Percentiles rank a stretch among this genome's conserved stretches.
phyloP scores from a whole-genome alignment of 1,284 basidiomycete species.

The Austropuccinia psidii region DNA sequence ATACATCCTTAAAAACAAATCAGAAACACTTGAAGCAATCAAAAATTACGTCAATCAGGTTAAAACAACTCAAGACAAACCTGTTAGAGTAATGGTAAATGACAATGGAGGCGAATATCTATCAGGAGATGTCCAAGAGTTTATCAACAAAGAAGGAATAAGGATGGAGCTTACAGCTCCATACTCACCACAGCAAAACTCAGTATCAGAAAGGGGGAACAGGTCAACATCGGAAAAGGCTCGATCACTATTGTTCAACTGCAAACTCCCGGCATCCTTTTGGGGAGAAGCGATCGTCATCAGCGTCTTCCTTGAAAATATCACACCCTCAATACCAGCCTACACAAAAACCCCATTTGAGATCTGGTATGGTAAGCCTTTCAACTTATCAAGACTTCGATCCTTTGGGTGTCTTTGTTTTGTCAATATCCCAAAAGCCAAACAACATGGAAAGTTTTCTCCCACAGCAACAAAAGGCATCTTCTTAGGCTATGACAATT shows the following conservation, averaged over 20 bases:
- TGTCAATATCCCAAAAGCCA: background rate
- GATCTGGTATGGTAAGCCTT: background rate
- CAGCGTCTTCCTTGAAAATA: background rate
- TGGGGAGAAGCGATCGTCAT: slow-evolving; percentile 5
- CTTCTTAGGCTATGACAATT: slow-evolving; percentile 2
- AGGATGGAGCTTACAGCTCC: slow-evolving; percentile 1
- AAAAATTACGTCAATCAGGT: no score
- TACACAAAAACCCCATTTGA: background rate
- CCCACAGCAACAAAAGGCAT: background rate
- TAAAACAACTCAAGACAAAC: no score
- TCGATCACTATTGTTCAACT: background rate
- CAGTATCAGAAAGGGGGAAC: background rate
- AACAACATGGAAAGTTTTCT: background rate
- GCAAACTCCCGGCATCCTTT: background rate
- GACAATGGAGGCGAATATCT: no score
- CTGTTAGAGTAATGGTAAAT: no score
- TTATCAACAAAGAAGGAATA: background rate
- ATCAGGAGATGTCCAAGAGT: slow-evolving; percentile 3
- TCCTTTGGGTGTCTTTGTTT: slow-evolving; percentile 8
- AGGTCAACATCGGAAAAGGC: slow-evolving; percentile 10
- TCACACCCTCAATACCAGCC: background rate
- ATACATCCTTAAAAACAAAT: slow-evolving; percentile 11
- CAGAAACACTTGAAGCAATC: slow-evolving; percentile 9
- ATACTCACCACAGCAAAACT: slow-evolving; percentile 28
- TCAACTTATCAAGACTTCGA: background rate